Evolutionary conservation across 139 green algal genomes (phyloP).

Genomic region (Coelastrella sp.): DNA sequence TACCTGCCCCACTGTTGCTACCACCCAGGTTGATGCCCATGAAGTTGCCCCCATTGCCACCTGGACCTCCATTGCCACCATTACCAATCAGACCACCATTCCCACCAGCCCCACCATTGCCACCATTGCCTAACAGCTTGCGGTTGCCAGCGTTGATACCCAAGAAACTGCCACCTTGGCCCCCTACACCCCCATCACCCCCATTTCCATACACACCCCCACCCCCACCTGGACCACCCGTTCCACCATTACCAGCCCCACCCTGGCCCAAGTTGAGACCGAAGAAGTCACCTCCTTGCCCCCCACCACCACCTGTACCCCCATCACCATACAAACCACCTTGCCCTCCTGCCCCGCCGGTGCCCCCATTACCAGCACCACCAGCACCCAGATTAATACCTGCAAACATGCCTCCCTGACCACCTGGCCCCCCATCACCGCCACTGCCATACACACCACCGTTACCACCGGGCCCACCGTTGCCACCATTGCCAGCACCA

Average conservation of each 20-base stretch:
- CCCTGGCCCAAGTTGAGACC: neutral
- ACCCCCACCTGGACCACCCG: neutral
- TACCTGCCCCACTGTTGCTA: neutral
- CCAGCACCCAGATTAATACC: neutral
- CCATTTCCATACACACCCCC: neutral
- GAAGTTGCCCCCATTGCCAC: neutral
- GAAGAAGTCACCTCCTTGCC: neutral
- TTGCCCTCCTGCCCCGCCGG: neutral
- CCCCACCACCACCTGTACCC: neutral
- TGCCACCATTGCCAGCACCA: neutral
- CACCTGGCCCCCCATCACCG: neutral
- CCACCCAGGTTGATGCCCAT: neutral
- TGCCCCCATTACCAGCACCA: neutral
- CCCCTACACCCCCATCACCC: neutral
- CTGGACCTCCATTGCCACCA: neutral
- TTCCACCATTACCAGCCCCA: neutral
- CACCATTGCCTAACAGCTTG: neutral
- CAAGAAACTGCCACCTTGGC: neutral
- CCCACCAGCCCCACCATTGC: neutral
- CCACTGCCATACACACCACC: neutral
- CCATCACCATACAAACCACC: neutral
- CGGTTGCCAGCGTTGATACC: neutral
- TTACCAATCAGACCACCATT: neutral
- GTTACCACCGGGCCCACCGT: neutral
- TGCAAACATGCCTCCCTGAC: neutral